These are phyloP conservation scores for Mycogone perniciosa DNA, from an alignment of 2,329 filamentous ascomycete species.

Conservation along the genomic window DNA sequence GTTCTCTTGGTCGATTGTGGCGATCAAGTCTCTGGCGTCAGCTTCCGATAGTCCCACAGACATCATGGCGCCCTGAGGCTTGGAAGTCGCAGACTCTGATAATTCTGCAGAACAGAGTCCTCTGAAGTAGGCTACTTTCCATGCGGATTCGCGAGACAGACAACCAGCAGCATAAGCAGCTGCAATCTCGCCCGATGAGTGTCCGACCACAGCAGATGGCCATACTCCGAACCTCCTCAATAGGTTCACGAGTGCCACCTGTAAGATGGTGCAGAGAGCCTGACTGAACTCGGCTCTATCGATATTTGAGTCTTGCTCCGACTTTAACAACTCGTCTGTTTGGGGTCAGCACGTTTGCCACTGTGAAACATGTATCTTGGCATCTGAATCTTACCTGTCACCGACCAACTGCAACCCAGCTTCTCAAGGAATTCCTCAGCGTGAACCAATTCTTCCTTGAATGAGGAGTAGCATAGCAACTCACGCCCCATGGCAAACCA, in stretches of 20 bases:
- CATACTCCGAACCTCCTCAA: neutral
- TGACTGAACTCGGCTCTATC: neutral
- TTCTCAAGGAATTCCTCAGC: slow-evolving; percentile 5
- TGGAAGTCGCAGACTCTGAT: neutral
- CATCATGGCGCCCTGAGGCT: neutral
- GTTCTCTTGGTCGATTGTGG: neutral
- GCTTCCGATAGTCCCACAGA: neutral
- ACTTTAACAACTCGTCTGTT: slow-evolving; percentile 2
- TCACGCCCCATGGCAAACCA: slow-evolving; percentile 27
- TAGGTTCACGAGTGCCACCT: slow-evolving; percentile 11
- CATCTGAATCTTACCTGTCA: neutral
- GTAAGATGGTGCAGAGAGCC: slow-evolving; percentile 10
- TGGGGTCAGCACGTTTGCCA: too few species aligned
- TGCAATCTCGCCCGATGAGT: slow-evolving; percentile 5
- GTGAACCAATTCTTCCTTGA: slow-evolving; percentile 4
- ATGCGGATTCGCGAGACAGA: neutral
- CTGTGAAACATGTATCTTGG: too few species aligned
- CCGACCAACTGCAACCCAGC: slow-evolving; percentile 9
- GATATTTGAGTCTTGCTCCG: too few species aligned
- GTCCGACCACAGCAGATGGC: neutral
- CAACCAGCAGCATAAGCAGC: slow-evolving; percentile 2
- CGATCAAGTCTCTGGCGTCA: neutral
- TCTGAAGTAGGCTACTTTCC: slow-evolving; percentile 1
- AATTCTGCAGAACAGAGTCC: neutral
- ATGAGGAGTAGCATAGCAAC: slow-evolving; percentile 14